phyloP scores from a whole-genome alignment of 2,329 filamentous ascomycete genomes.

The Aspergillus sp. region DNA sequence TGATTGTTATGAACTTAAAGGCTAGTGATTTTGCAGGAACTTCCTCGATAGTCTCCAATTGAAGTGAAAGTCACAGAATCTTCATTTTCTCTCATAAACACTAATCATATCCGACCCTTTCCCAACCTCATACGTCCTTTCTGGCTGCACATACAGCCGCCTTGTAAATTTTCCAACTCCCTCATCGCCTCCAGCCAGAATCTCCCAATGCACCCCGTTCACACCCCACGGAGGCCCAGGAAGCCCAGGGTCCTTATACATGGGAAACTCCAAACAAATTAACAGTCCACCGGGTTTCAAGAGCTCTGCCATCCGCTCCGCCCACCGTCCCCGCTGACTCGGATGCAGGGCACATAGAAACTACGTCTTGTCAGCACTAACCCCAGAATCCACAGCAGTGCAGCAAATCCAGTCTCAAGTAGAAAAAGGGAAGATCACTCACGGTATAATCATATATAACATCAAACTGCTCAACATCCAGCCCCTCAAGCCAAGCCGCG shows the following conservation, averaged over 20 bases:
- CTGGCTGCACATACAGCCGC: conserved; percentile 31
- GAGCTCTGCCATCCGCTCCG: conserved; percentile 45
- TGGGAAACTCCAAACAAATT: conserved; percentile 51
- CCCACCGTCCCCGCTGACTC: conserved; percentile 54
- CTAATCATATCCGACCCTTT: conserved; percentile 37
- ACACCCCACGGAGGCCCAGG: conserved; percentile 43
- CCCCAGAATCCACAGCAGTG: too few relatives aligned
- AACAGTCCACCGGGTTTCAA: conserved; percentile 27
- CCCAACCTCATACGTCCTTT: conserved; percentile 32
- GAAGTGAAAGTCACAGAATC: background rate
- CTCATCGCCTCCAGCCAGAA: conserved; percentile 32
- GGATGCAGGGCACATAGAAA: conserved; percentile 65
- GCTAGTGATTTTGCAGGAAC: too few relatives aligned
- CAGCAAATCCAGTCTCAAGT: background rate
- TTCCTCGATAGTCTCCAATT: too few relatives aligned
- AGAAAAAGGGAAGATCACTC: conserved; percentile 23
- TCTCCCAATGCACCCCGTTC: conserved; percentile 36
- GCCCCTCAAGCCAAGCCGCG: background rate
- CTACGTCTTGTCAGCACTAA: conserved; percentile 46
- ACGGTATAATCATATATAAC: conserved; percentile 50
- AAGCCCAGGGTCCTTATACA: conserved; percentile 37
- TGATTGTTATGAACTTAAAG: too few relatives aligned
- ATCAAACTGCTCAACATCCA: conserved; percentile 9
- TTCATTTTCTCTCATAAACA: conserved; percentile 22
- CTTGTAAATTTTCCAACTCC: conserved; percentile 22